Evolutionary conservation across 2,329 filamentous ascomycete genomes (phyloP), one percentile per base, ranked within the genome.

Genomic region (Ophiostoma tasmaniense): DNA sequence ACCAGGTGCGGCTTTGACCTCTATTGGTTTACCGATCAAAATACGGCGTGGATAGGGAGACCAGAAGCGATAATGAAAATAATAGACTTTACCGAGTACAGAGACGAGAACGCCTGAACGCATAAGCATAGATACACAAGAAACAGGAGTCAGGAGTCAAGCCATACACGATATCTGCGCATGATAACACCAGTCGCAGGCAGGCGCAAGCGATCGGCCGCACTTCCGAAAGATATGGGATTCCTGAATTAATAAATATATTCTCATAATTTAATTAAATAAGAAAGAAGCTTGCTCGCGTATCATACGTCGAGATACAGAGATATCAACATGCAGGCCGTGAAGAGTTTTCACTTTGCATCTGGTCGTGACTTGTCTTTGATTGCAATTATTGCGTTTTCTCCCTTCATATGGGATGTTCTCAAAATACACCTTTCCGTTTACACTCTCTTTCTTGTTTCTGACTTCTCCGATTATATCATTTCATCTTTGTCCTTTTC

Each of bases 281-380:
- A 45, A 45, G n/a, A 45, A 20, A 45, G 42, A 45, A n/a, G 25
- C 25, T 6, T 61, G 14, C 45, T 55, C n/a, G 45, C 22, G 20
- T 22, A 55, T 55, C 22, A 61, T 61, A 61, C 55, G 55, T 61
- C 55, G 25, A 61, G 55, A 61, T 61, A 61, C 55, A 64, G 64
- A 65, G 64, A 65, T 65, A 65, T 65, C 64, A 64, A 64, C 33
- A 65, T 65, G 64, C 64, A 65, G 35, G 64, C 22, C 11, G 64
- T 65, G 64, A 65, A 65, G 13, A 65, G 37, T 65, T 65, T 65
- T 65, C 64, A 65, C 62, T 55, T 2, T 6, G n/a, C n/a, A 39
- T 64, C 20, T 39, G 20, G 33, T 28, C 28, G 25, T 62, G n/a
- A 25, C 22, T 35, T 35, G 30, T 20, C 2, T 35, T 35, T 33